A percentile compares a stretch with the other conserved stretches of the same genome.
Evolutionary conservation across 345 rosid species (phyloP).

Genomic region (Citrus cavaleriei): DNA sequence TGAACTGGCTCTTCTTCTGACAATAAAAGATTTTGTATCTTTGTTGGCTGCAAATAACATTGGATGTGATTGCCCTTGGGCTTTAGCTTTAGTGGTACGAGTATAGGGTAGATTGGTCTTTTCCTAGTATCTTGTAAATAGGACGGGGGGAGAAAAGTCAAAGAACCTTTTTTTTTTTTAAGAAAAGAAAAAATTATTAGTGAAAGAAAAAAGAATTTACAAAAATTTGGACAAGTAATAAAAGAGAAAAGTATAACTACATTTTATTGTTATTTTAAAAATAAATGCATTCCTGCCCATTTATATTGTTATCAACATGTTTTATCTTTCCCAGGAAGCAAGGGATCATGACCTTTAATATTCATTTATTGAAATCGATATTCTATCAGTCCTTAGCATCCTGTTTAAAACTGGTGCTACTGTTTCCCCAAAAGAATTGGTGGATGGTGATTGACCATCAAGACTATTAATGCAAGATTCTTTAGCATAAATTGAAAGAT

Average conservation of each 20-base stretch:
- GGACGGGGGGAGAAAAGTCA: neutral
- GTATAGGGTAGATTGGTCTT: no score
- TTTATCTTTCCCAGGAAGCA: neutral
- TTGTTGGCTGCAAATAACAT: neutral
- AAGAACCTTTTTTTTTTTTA: neutral
- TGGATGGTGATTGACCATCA: neutral
- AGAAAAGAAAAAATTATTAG: neutral
- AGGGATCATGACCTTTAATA: neutral
- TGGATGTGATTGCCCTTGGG: neutral
- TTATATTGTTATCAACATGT: neutral
- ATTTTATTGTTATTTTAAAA: neutral
- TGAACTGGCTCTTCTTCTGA: neutral
- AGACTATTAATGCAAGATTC: neutral
- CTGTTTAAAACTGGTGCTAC: neutral
- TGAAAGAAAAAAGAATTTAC: neutral
- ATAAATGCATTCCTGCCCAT: neutral
- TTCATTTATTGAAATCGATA: neutral
- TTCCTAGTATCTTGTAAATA: neutral
- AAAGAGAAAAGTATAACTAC: neutral
- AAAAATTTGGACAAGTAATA: no score
- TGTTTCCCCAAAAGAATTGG: neutral
- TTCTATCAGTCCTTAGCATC: neutral
- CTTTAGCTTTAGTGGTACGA: neutral
- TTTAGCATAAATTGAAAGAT: conserved; percentile 1
- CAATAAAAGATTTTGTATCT: neutral